Evolutionary conservation across 495 filamentous ascomycete genomes (phyloP).

Genomic region (Neurospora tetrasperma): DNA sequence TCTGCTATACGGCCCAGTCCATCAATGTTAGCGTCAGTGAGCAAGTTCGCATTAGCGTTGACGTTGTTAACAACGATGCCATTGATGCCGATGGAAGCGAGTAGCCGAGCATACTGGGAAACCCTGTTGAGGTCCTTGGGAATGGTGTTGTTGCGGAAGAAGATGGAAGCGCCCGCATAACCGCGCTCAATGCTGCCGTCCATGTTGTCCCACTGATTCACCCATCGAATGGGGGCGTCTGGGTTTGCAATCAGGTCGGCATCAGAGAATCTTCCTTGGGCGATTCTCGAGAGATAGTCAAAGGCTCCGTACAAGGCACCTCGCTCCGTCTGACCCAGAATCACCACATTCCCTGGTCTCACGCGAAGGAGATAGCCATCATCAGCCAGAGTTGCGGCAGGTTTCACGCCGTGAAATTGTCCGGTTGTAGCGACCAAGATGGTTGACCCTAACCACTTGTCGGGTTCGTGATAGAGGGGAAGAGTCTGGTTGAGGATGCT

Average conservation of each 20-base stretch:
- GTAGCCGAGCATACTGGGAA: constrained; percentile 52
- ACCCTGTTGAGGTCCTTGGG: constrained; percentile 48
- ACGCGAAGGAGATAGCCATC: constrained; percentile 56
- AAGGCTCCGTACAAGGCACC: constrained; percentile 62
- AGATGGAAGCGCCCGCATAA: constrained; percentile 60
- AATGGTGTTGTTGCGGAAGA: constrained; percentile 49
- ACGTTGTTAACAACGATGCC: constrained; percentile 63
- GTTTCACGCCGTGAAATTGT: constrained; percentile 29
- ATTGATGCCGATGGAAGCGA: constrained; percentile 60
- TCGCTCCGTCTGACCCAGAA: constrained; percentile 57
- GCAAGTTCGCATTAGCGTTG: constrained; percentile 51
- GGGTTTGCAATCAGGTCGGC: constrained; percentile 47
- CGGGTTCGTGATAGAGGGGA: constrained; percentile 19
- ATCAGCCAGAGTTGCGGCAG: constrained; percentile 38
- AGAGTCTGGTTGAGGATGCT: constrained; percentile 42
- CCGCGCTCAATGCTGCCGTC: constrained; percentile 58
- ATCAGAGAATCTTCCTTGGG: constrained; percentile 49
- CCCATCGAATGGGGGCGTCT: constrained; percentile 54
- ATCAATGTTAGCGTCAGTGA: constrained; percentile 46
- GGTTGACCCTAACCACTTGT: constrained; percentile 17
- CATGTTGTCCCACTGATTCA: constrained; percentile 68
- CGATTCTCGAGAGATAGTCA: constrained; percentile 54
- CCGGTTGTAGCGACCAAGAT: constrained; percentile 50
- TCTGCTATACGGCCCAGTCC: constrained; percentile 54
- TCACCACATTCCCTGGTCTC: constrained; percentile 36